Base-by-base conservation (phyloP, 2,329 filamentous ascomycete genomes). In the Thielaviopsis ethacetica region DNA sequence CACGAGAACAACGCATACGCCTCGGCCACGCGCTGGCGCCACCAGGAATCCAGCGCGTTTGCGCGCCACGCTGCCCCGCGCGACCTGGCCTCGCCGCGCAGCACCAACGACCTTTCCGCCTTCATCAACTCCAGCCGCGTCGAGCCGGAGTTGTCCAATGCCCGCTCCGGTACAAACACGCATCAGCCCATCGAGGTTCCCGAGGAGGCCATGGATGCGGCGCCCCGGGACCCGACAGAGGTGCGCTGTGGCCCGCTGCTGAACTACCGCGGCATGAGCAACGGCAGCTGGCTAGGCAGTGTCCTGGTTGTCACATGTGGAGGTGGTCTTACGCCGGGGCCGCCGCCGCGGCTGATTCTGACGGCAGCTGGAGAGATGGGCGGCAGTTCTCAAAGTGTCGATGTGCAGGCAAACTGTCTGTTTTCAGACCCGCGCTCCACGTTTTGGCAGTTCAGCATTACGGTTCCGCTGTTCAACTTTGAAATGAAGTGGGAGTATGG, bases 361-460 rank as follows among this genome's bases (percentile, higher is more conserved):
- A 38, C 49, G 19, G 56, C 49, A 34, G 58, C 44, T 22, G 54
- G 26, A 22, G 26, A 22, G 60, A 56, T 34, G 61, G 22, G 41
- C 57, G 27, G n/a, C 50, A 22, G 38, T 13, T 34, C 30, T 5
- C 26, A 59, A 15, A 26, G 26, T 34, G 58, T 61, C 5, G 55
- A 62, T 53, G 54, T 89, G 74, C 66, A 72, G 69, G 68, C 75
- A 75, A 65, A 75, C 71, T 72, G 78, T 77, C 68, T 91, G 72
- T 73, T 85, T 82, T 79, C 85, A 68, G 77, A 85, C 66, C 70
- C 72, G 54, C 72, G 78, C 71, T 73, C 84, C 77, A 97, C 91
- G 0, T 98, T 98, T 70, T 98, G 93, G 93, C 80, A 85, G 60
- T 98, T 97, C 71, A 85, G 86, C 65, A 70, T 98, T 34, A 78